Conservation (phyloP, 2,329 filamentous ascomycete genomes). For the Cercospora janseana region DNA sequence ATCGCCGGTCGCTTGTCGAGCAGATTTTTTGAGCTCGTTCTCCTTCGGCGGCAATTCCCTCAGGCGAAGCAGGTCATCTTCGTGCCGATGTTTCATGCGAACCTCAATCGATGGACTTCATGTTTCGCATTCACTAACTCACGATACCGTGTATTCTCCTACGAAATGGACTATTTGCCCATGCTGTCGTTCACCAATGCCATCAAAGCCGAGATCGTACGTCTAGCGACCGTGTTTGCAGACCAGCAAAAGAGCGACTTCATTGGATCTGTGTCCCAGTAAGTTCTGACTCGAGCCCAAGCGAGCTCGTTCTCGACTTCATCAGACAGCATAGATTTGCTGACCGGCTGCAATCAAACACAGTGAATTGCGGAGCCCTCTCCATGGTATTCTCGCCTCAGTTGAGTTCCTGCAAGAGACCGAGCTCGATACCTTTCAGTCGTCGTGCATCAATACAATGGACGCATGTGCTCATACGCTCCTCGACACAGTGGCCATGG, state of each 20-base stretch:
- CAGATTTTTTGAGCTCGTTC: constrained; percentile 25
- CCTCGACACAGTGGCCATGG: constrained; percentile 25
- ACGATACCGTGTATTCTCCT: constrained; percentile 39
- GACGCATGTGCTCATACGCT: constrained; percentile 25
- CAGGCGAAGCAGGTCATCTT: constrained; percentile 50
- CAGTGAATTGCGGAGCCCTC: constrained; percentile 45
- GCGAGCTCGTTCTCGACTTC: too few relatives aligned
- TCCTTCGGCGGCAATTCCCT: constrained; percentile 42
- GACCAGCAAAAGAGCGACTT: constrained; percentile 50
- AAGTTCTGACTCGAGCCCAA: too few relatives aligned
- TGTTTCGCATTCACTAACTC: constrained; percentile 46
- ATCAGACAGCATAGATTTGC: too few relatives aligned
- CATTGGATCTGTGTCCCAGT: constrained; percentile 49
- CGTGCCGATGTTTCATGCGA: constrained; percentile 51
- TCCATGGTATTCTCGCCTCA: constrained; percentile 32
- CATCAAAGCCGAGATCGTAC: constrained; percentile 40
- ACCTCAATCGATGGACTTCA: constrained; percentile 32
- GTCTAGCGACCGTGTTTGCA: constrained; percentile 38
- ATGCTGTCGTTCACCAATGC: constrained; percentile 41
- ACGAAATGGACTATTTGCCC: constrained; percentile 40
- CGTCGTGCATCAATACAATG: constrained; percentile 25
- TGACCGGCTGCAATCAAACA: not conserved
- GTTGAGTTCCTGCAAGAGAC: constrained; percentile 52
- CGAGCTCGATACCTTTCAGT: constrained; percentile 27
- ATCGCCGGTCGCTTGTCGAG: constrained; percentile 21